These are phyloP conservation scores for Russula sp. DNA, from an alignment of 768 basidiomycete genomes.

Conservation along the genomic window DNA sequence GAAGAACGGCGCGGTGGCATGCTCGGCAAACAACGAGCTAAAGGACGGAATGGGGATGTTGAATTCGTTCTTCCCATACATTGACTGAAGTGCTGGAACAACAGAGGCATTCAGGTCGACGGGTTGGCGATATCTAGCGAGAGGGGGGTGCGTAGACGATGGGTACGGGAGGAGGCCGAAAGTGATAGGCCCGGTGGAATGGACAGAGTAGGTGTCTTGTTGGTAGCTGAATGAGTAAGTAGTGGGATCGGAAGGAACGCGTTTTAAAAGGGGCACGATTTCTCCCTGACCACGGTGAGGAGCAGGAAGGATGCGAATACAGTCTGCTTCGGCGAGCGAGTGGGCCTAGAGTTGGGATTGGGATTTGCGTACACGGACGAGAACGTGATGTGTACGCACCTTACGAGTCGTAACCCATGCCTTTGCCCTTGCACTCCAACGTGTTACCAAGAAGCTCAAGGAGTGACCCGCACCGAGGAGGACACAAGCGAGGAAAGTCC, in stretches of 20 bases:
- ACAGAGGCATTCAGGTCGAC: slow-evolving; percentile 47
- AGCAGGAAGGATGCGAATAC: slow-evolving; percentile 75
- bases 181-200: slow-evolving; percentile 46
- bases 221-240: slow-evolving; percentile 92
- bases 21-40: slow-evolving; percentile 85
- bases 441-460: slow-evolving; percentile 85
- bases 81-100: slow-evolving; percentile 46
- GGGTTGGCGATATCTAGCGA: slow-evolving; percentile 58
- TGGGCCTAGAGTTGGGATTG: slow-evolving; percentile 38
- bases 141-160: slow-evolving; percentile 59
- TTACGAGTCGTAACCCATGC: slow-evolving; percentile 75
- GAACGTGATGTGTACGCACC: slow-evolving; percentile 37
- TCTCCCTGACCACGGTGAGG: slow-evolving; percentile 84
- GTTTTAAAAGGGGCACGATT: slow-evolving; percentile 72
- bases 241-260: slow-evolving; percentile 45
- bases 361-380: neutral
- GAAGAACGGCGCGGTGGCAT: slow-evolving; percentile 98
- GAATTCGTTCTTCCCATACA: slow-evolving; percentile 94
- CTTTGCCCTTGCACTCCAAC: slow-evolving; percentile 78
- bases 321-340: slow-evolving; percentile 66
- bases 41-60: slow-evolving; percentile 97
- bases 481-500: slow-evolving; percentile 93
- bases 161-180: slow-evolving; percentile 89
- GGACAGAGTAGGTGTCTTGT: slow-evolving; percentile 82
- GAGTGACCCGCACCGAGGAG: slow-evolving; percentile 82